phyloP scores from a whole-genome alignment of 1,284 basidiomycete species.

The Cryptococcus sp. region DNA sequence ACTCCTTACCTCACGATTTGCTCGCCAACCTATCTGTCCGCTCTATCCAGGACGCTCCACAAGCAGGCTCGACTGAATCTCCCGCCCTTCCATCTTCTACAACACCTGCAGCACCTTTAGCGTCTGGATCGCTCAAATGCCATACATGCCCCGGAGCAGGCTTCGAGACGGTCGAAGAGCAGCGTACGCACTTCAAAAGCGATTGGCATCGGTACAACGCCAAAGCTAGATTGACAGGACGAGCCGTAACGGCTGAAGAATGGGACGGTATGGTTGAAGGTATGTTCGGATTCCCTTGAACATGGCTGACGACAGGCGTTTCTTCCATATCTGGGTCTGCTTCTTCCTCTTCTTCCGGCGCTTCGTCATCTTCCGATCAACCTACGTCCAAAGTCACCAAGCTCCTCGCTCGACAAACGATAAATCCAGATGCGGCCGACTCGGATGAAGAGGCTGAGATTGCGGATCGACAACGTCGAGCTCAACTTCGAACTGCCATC shows the following conservation, averaged over 20 bases:
- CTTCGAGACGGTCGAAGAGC: conserved; percentile 73
- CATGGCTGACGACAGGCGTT: conserved; percentile 52
- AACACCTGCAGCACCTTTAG: neutral
- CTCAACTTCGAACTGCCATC: conserved; percentile 64
- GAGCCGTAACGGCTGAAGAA: conserved; percentile 61
- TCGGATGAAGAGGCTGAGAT: conserved; percentile 43
- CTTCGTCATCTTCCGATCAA: conserved; percentile 51
- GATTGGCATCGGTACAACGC: conserved; percentile 99
- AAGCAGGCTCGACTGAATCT: neutral
- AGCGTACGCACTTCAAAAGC: conserved; percentile 81
- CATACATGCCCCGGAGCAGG: conserved; percentile 66
- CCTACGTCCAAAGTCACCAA: conserved; percentile 50
- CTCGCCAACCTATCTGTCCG: conserved; percentile 60
- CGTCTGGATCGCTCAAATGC: conserved; percentile 51
- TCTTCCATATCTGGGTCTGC: conserved; percentile 86
- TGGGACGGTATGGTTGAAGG: conserved; percentile 76
- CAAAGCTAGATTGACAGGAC: conserved; percentile 63
- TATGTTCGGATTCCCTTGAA: conserved; percentile 41
- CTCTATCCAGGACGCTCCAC: conserved; percentile 45
- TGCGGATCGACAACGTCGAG: conserved; percentile 40
- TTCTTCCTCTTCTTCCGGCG: conserved; percentile 59
- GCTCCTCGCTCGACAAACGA: conserved; percentile 58
- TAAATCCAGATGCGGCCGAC: conserved; percentile 20
- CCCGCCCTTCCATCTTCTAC: neutral
- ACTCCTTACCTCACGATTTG: conserved; percentile 61